Evolutionary conservation across 176 grass and related monocot species (phyloP).

Genomic region (Cenchrus americanus): DNA sequence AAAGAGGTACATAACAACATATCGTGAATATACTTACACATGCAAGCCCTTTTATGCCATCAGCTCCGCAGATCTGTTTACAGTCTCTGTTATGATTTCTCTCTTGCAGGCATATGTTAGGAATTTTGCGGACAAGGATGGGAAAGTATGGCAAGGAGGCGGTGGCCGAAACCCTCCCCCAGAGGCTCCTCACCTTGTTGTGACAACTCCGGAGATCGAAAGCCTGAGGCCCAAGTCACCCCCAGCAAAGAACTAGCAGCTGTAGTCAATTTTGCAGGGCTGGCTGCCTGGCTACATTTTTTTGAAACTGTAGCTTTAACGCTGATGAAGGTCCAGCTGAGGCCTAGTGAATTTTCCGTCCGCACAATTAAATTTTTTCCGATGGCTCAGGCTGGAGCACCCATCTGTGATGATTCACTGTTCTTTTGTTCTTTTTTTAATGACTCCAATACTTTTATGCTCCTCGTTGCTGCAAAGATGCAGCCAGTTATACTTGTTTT

Average conservation of each 20-base stretch:
- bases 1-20: constrained; percentile 64
- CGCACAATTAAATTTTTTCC: background rate
- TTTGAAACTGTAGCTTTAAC: constrained; percentile 29
- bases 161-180: constrained; percentile 92
- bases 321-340: constrained; percentile 34
- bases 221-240: constrained; percentile 83
- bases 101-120: constrained; percentile 61
- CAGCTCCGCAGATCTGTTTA: background rate
- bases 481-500: too few species aligned
- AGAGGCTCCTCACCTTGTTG: constrained; percentile 80
- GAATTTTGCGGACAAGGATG: constrained; percentile 75
- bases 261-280: constrained; percentile 20
- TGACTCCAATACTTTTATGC: background rate
- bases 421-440: background rate
- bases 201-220: constrained; percentile 93
- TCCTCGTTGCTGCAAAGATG: background rate
- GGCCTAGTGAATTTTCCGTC: constrained; percentile 31
- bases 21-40: background rate
- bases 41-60: background rate
- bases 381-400: constrained; percentile 6
- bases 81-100: constrained; percentile 4
- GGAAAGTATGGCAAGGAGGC: constrained; percentile 91
- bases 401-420: background rate
- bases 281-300: constrained; percentile 32
- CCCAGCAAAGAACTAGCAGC: constrained; percentile 65